Evolutionary conservation across 2,329 filamentous ascomycete species (phyloP), one percentile per base, ranked within the genome.

Genomic region (Fusarium pseudoanthophilum): DNA sequence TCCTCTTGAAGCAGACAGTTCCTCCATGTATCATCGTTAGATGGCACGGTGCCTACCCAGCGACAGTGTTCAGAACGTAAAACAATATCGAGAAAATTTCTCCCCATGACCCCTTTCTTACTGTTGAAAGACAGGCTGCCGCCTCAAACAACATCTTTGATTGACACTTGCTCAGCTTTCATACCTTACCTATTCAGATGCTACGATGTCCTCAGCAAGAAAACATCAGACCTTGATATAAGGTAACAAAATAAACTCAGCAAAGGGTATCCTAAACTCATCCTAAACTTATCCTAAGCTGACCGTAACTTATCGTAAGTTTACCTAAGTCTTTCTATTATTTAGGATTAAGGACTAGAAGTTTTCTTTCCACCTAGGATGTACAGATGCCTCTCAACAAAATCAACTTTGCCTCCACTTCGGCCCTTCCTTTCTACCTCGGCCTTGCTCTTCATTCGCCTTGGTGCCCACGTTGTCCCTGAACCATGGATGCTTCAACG

Each of bases 391-490:
- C 24, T 49, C 16, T 46, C 21, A 30, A 30, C 43, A 46, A 45
- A 37, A 69, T 45, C 39, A 65, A 40, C 26, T 40, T 42, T 48
- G 21, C 52, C 26, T 48, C 52, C 39, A 28, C 60, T 64, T 69
- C 67, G 70, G 64, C 60, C 67, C 59, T 74, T 72, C 66, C 26
- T 42, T 63, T 60, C 32, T 36, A 45, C 59, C 53, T 65, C 43
- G 40, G 61, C 30, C 49, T 45, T 37, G 57, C 46, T 58, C 52
- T 40, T n/a, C 66, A 49, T 60, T 55, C 48, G 42, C 53, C 51
- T 55, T 30, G 39, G 37, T 64, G 60, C 43, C 58, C 69, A 73
- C 62, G 53, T 72, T 52, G 53, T 72, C 60, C 63, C 45, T 55
- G 43, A 45, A n/a, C 43, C 58, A 46, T 62, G 64, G 45, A 45